These are phyloP conservation scores for Tilletiopsis washingtonensis DNA, from an alignment of 1,284 basidiomycete species.

Conservation along the genomic window DNA sequence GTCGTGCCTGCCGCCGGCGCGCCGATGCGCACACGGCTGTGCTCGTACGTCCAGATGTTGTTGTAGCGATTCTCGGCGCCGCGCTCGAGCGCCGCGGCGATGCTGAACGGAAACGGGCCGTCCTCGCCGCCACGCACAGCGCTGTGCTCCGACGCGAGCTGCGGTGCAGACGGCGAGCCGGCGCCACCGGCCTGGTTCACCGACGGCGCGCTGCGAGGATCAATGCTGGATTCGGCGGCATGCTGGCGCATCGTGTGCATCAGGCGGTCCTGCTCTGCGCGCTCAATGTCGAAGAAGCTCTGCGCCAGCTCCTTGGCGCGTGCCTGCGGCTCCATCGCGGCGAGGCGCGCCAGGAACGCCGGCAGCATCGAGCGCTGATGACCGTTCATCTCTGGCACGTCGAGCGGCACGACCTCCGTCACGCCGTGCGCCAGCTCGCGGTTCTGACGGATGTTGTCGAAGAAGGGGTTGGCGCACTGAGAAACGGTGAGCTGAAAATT, in stretches of 20 bases:
- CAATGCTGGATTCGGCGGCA: constrained; percentile 49
- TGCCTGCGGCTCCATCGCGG: constrained; percentile 52
- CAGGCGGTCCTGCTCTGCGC: constrained; percentile 78
- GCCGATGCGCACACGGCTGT: constrained; percentile 51
- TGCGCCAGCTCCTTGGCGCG: constrained; percentile 73
- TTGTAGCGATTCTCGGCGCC: constrained; percentile 78
- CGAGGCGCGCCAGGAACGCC: constrained; percentile 69
- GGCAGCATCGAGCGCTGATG: constrained; percentile 57
- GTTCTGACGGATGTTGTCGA: constrained; percentile 92
- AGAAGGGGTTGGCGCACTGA: constrained; percentile 47
- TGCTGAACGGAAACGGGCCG: constrained; percentile 72
- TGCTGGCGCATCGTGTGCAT: constrained; percentile 90
- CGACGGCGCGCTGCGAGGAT: constrained; percentile 3
- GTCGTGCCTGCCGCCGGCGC: neutral
- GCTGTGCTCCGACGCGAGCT: constrained; percentile 1
- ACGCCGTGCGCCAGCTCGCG: constrained; percentile 73
- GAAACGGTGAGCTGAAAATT: neutral
- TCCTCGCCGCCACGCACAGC: constrained; percentile 1
- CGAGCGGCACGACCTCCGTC: constrained; percentile 47
- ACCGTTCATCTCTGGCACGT: constrained; percentile 20
- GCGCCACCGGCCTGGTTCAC: neutral
- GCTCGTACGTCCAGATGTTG: constrained; percentile 95
- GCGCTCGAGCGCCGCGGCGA: constrained; percentile 90
- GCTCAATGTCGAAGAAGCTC: constrained; percentile 82
- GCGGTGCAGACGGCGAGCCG: neutral